Evolutionary conservation across 805 yeast species (phyloP).

Genomic region (Kluyveromyces wickerhamii): DNA sequence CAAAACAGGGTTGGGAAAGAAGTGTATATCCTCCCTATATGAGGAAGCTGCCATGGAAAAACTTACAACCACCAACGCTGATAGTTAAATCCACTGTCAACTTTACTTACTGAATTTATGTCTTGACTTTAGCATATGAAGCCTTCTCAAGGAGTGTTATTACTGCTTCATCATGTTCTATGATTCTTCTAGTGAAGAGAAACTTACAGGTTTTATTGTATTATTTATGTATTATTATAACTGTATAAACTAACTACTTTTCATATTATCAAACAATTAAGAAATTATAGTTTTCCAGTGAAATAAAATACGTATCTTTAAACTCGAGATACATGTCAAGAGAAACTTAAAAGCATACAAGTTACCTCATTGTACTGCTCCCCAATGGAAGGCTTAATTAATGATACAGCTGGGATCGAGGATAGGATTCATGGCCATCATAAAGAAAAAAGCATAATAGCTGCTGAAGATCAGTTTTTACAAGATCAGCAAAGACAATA

Average conservation of each 20-base stretch:
- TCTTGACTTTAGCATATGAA: too few species aligned
- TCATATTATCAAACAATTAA: not conserved
- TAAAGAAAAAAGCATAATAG: not conserved
- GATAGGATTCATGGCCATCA: slow-evolving; percentile 1
- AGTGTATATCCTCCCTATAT: slow-evolving; percentile 59
- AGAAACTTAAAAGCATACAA: too few species aligned
- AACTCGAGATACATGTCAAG: too few species aligned
- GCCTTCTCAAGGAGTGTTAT: too few species aligned
- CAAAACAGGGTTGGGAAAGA: slow-evolving; percentile 69
- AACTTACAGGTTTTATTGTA: too few species aligned
- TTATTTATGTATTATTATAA: not conserved
- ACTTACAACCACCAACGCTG: too few species aligned
- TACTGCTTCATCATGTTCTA: too few species aligned
- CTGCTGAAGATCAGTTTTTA: slow-evolving; percentile 5
- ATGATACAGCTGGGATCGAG: not conserved
- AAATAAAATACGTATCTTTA: not conserved
- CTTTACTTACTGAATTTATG: too few species aligned
- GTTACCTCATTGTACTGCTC: too few species aligned
- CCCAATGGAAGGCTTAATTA: not conserved
- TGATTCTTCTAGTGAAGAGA: too few species aligned
- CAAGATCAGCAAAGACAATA: slow-evolving; percentile 8
- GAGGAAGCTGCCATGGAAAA: slow-evolving; percentile 42
- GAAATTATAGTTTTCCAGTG: not conserved
- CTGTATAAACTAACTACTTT: not conserved
- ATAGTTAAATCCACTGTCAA: too few species aligned